A percentile compares a stretch with the other conserved stretches of the same genome.
Evolutionary conservation across 805 yeast species (phyloP).

Genomic region (Kuraishia capsulata): DNA sequence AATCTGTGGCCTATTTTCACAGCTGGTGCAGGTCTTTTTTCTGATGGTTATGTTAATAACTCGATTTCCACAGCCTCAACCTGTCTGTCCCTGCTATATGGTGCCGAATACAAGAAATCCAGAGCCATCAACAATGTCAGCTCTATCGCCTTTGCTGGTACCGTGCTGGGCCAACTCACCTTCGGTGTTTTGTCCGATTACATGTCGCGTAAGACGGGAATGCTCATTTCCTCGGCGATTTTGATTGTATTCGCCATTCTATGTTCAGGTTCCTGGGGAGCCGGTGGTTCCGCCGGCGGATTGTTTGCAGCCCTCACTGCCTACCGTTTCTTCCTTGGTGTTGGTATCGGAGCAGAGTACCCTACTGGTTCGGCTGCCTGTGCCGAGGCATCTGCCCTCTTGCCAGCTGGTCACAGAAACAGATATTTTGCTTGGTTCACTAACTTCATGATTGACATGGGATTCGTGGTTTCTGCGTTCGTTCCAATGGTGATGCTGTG

Average conservation of each 20-base stretch:
- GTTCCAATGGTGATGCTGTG: conserved; percentile 81
- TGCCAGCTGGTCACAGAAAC: conserved; percentile 77
- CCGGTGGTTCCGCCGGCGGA: conserved; percentile 57
- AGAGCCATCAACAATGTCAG: conserved; percentile 72
- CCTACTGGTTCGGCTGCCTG: conserved; percentile 91
- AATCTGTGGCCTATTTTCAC: conserved; percentile 59
- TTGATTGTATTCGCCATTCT: conserved; percentile 72
- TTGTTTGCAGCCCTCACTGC: conserved; percentile 77
- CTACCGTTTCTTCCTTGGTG: conserved; percentile 80
- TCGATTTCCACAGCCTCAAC: conserved; percentile 72
- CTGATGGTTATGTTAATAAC: conserved; percentile 89
- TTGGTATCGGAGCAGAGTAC: conserved; percentile 92
- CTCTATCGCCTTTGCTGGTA: conserved; percentile 87
- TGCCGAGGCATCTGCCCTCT: conserved; percentile 75
- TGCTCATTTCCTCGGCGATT: conserved; percentile 69
- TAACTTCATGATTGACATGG: conserved; percentile 76
- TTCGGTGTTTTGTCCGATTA: conserved; percentile 81
- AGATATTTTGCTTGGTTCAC: conserved; percentile 88
- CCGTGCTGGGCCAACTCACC: conserved; percentile 73
- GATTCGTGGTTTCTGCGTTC: conserved; percentile 76
- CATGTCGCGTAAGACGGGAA: conserved; percentile 72
- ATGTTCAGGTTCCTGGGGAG: conserved; percentile 86
- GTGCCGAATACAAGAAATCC: conserved; percentile 49
- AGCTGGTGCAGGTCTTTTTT: conserved; percentile 88
- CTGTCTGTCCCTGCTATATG: conserved; percentile 60